Evolutionary conservation across 169 alveolate genomes (phyloP).

Genomic region (Plasmodium knowlesi): DNA sequence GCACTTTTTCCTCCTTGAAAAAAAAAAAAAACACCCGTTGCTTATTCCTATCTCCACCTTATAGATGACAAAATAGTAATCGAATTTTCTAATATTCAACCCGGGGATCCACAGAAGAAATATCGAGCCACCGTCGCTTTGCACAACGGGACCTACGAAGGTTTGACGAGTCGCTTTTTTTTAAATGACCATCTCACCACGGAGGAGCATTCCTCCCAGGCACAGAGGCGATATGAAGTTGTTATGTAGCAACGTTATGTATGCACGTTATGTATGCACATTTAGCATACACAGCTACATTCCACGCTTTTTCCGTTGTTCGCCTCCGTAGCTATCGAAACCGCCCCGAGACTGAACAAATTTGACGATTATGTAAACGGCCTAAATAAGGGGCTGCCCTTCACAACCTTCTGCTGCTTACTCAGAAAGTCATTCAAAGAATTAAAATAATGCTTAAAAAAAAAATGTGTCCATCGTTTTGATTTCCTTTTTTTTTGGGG

Average conservation of each 20-base stretch:
- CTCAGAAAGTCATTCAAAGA: conserved; percentile 68
- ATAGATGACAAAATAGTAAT: conserved; percentile 54
- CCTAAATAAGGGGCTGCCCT: conserved; percentile 65
- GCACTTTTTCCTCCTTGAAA: not conserved
- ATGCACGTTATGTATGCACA: not conserved
- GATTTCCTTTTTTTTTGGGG: not conserved
- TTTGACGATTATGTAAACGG: conserved; percentile 47
- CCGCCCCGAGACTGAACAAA: conserved; percentile 33
- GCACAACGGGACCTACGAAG: conserved; percentile 58
- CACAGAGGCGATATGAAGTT: not conserved
- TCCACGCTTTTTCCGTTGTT: not conserved
- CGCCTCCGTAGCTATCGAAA: conserved; percentile 31
- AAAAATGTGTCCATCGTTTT: not conserved
- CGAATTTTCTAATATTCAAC: conserved; percentile 63
- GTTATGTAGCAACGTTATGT: not conserved
- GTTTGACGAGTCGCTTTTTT: not conserved
- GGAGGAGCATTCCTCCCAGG: not conserved
- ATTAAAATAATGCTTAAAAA: conserved; percentile 6
- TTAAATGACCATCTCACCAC: not conserved
- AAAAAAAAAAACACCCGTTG: not conserved
- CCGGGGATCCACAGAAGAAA: conserved; percentile 55
- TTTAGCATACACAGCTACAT: not conserved
- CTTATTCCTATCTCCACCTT: not conserved
- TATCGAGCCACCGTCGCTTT: conserved; percentile 55
- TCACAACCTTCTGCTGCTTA: conserved; percentile 64